Conservation (phyloP, 352 stramenopile species). For the Globisporangium splendens region DNA sequence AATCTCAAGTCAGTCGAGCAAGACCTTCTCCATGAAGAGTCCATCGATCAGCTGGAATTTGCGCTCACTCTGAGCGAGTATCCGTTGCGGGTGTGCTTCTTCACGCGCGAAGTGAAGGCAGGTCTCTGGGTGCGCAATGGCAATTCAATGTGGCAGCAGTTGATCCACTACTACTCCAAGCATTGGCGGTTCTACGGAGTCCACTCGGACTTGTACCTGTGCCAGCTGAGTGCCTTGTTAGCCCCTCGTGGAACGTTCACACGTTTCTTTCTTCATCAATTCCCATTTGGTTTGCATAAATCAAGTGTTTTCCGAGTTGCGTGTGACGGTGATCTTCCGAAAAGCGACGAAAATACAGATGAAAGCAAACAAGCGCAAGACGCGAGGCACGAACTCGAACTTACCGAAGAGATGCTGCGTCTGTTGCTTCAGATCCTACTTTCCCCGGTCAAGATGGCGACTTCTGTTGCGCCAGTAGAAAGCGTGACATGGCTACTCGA, state of each 20-base stretch:
- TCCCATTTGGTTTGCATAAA: conserved; percentile 26
- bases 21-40: conserved; percentile 2
- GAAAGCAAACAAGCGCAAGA: conserved; percentile 18
- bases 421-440: conserved; percentile 60
- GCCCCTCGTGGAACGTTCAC: conserved; percentile 52
- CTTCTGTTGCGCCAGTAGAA: conserved; percentile 25
- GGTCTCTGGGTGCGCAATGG: conserved; percentile 77
- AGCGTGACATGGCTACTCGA: conserved; percentile 45
- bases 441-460: conserved; percentile 43
- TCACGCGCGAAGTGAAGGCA: conserved; percentile 70
- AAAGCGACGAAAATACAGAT: conserved; percentile 12
- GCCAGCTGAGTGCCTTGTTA: conserved; percentile 49
- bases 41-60: conserved; percentile 29
- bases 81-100: conserved; percentile 55
- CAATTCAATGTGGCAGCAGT: conserved; percentile 75
- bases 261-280: conserved; percentile 53
- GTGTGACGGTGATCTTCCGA: not conserved
- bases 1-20: conserved; percentile 12
- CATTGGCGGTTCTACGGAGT: conserved; percentile 79
- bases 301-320: conserved; percentile 8
- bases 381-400: conserved; percentile 39
- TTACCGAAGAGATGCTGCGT: conserved; percentile 63
- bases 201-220: conserved; percentile 68
- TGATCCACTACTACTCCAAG: conserved; percentile 79
- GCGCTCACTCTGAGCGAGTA: conserved; percentile 43